Evolutionary conservation across 2,329 filamentous ascomycete genomes (phyloP), one percentile per base, ranked within the genome.

Genomic region (Paramyrothecium sp.): DNA sequence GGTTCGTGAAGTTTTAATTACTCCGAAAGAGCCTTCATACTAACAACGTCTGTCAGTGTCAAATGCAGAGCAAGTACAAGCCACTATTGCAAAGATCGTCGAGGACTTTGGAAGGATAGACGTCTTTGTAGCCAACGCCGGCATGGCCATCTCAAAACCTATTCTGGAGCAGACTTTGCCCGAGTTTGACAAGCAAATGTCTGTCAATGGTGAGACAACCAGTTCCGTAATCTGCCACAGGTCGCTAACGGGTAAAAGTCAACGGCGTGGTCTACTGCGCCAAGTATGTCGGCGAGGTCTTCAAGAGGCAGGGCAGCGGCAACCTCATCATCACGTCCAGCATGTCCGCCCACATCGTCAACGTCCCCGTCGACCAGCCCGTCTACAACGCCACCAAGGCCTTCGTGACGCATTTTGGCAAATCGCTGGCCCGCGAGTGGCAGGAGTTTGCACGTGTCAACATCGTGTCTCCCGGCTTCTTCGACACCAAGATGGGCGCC

Each of bases 371-470:
- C 4, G 79, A 82, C 50, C 81, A 84, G 61, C 78, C 81, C 0
- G 78, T 81, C 3, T 85, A 85, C 65, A 85, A 85, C 59, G 75
- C 74, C 2, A 79, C 75, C 22, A 85, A 85, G 63, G 82, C 82
- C 0, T 81, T 76, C 19, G 73, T 83, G 11, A 81, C 76, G 1
- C 82, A 85, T 57, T 75, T 85, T 47, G 81, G 80, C 38, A 82
- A 81, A 61, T 79, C 74, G 0, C 71, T 85, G 16, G 82, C 82
- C 0, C 71, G 78, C 11, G 82, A 85, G 58, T 85, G 82, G 82
- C 67, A 78, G 2, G 78, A 82, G 1, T 83, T 85, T 60, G 82
- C 81, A 1, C 73, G 82, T 1, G 82, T 84, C 3, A 85, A 85
- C 60, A 75, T 81, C 46, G 80, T 85, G 3, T 69, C 67, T 2